A percentile compares a stretch with the other conserved stretches of the same genome.
phyloP scores from a whole-genome alignment of 2,329 filamentous ascomycete species.

The Sporothrix dimorphospora region DNA sequence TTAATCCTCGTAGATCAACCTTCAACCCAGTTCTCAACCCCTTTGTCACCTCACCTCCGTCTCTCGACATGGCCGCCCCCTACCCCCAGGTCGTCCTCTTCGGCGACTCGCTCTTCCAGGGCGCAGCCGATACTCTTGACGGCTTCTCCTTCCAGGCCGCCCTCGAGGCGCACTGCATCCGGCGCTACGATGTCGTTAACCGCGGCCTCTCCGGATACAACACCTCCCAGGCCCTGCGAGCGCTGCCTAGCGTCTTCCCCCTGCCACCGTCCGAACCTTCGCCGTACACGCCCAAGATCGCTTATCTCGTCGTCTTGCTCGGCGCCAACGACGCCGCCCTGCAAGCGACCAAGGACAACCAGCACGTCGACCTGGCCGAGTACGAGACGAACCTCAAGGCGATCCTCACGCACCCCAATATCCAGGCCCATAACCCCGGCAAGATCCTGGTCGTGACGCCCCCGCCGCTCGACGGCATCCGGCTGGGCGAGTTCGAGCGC shows the following conservation, averaged over 20 bases:
- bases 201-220: conserved; percentile 87
- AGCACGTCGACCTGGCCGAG: conserved; percentile 76
- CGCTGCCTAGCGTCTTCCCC: conserved; percentile 72
- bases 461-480: conserved; percentile 79
- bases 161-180: conserved; percentile 70
- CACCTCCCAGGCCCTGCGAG: conserved; percentile 70
- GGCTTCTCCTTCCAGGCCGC: conserved; percentile 77
- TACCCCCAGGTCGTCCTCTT: conserved; percentile 81
- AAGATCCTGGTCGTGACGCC: conserved; percentile 81
- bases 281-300: conserved; percentile 60
- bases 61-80: conserved; percentile 41
- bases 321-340: conserved; percentile 89
- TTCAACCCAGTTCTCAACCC: background rate
- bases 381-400: conserved; percentile 73
- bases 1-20: background rate
- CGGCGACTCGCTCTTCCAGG: conserved; percentile 86
- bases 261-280: conserved; percentile 49
- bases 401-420: conserved; percentile 72
- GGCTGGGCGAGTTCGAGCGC: conserved; percentile 53
- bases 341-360: conserved; percentile 62
- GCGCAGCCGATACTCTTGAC: conserved; percentile 60
- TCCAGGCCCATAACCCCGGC: conserved; percentile 70
- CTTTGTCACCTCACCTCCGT: background rate
- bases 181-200: conserved; percentile 84
- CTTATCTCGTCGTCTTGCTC: conserved; percentile 75